These are phyloP conservation scores for Thelephora aurantiotincta DNA, from an alignment of 768 basidiomycete genomes.

Conservation along the genomic window DNA sequence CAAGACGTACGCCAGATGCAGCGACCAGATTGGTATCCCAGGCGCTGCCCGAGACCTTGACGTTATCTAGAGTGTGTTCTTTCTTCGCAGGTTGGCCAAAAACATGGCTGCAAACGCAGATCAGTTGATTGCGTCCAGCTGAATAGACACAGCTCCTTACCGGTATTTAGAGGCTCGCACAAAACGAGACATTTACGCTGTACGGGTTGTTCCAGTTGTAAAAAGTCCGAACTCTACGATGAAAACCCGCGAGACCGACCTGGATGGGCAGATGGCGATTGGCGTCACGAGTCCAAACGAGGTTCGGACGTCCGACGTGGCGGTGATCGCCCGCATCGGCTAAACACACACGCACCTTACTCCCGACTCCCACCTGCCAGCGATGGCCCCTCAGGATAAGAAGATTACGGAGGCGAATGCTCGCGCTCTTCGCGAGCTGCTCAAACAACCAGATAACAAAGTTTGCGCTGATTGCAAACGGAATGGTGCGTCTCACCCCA, in stretches of 20 bases:
- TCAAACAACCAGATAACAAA: conserved; percentile 87
- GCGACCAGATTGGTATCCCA: conserved; percentile 94
- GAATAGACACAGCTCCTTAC: conserved; percentile 2
- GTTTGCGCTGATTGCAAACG: conserved; percentile 93
- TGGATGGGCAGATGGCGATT: too few species aligned
- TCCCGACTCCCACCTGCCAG: too few species aligned
- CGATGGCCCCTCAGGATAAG: conserved; percentile 56
- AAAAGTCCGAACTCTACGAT: too few species aligned
- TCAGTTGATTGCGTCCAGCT: background rate
- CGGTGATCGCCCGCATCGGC: too few species aligned
- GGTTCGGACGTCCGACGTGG: too few species aligned
- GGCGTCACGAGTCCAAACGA: too few species aligned
- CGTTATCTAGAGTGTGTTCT: conserved; percentile 66
- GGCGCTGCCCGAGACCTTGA: conserved; percentile 78
- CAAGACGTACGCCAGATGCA: conserved; percentile 55
- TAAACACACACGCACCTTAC: too few species aligned
- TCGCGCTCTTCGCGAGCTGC: conserved; percentile 67
- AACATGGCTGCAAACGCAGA: conserved; percentile 50
- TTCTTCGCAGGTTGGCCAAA: conserved; percentile 84
- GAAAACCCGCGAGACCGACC: too few species aligned
- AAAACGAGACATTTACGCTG: conserved; percentile 9
- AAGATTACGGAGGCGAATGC: conserved; percentile 72
- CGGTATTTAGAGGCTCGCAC: conserved; percentile 11
- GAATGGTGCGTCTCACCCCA: conserved; percentile 50
- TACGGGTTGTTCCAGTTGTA: too few species aligned